Conservation (phyloP, 2,329 filamentous ascomycete species). For the Penicillium aurantiogriseum region DNA sequence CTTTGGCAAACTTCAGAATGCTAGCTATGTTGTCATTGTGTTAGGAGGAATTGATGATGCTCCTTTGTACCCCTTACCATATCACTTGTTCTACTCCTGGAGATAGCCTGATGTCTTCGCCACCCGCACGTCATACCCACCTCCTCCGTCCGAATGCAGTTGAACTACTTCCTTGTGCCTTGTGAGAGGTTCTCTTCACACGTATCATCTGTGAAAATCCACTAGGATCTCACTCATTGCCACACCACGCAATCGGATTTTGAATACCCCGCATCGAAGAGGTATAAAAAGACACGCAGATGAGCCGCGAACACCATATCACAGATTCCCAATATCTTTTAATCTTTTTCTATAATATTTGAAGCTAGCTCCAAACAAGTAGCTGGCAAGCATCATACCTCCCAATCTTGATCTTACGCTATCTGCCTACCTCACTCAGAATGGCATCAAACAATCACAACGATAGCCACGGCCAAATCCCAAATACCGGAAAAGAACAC, state of each 20-base stretch:
- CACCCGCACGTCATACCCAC: constrained; percentile 7
- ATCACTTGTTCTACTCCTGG: background rate
- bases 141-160: background rate
- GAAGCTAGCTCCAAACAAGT: background rate
- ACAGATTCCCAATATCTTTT: background rate
- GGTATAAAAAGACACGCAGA: background rate
- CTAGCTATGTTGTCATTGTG: background rate
- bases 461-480: constrained; percentile 3
- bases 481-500: constrained; percentile 11
- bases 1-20: background rate
- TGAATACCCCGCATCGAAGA: background rate
- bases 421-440: background rate
- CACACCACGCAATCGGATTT: background rate
- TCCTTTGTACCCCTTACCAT: background rate
- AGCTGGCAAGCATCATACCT: background rate
- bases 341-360: background rate
- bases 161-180: background rate
- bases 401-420: background rate
- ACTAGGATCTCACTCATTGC: background rate
- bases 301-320: background rate
- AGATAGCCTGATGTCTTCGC: constrained; percentile 1
- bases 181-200: background rate
- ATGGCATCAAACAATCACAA: constrained; percentile 1
- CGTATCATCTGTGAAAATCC: background rate
- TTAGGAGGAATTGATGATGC: background rate